Base-by-base conservation (phyloP, 164 flowering plant genomes). In the Annona squamosa region DNA sequence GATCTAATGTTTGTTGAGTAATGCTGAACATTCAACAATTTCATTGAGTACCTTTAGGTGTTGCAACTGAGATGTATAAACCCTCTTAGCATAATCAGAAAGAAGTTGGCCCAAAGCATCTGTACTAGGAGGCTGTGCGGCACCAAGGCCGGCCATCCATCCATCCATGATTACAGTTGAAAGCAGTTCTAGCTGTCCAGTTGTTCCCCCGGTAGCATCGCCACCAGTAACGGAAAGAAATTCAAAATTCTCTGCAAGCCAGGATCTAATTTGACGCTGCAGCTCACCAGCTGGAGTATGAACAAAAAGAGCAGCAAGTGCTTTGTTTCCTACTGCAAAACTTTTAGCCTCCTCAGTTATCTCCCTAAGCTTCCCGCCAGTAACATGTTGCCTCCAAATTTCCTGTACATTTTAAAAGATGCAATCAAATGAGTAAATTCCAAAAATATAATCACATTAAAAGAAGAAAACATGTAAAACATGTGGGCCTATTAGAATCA, bases 141-240 rank as follows among this genome's bases (percentile, higher is more conserved):
- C 90, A 76, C 99, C 99, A 73, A 95, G 95, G 63, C 99, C 98
- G 73, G 98, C 98, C 99, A 96, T 96, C 99, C 99, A 96, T 73
- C 99, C 99, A 83, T 96, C 99, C 98, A 93, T 96, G 63, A 96
- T 96, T 74, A 97, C 96, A 47, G 99, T 93, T 68, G 98, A 96
- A 72, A 96, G 98, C 74, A 96, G 93, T 75, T 96, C 99, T 68
- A 96, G 76, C 79, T 93, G 98, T 71, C 97, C 97, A 67, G 94
- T 81, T 61, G 89, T 67, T 13, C 97, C 97, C 18, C 88, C 93
- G 46, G 87, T 74, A 12, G 86, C 84, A 78, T 95, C 97, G 78
- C 85, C 93, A 26, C 90, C 92, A 9, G 90, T 85, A 61, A 96
- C 88, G 73, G 99, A 91, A 59, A 95, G 97, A 83, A 93, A 91